Evolutionary conservation across 176 grass and related monocot species (phyloP), one percentile per base, ranked within the genome.

Genomic region (Triticum dicoccoides): DNA sequence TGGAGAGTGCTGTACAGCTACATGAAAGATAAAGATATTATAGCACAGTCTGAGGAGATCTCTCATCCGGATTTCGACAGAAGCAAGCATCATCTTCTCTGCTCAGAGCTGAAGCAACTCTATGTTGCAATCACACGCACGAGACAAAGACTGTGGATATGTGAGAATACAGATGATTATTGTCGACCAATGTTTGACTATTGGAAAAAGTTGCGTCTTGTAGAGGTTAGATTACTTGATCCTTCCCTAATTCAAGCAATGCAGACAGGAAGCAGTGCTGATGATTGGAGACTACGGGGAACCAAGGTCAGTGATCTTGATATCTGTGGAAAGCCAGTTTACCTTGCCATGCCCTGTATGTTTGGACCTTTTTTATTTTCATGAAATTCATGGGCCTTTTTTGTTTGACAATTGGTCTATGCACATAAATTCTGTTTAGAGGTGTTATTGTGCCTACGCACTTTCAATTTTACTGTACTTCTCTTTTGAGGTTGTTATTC

Each of bases 101-200:
- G 93, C 80, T 98, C 92, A 73, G 95, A 98, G 83, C 86, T 98
- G 75, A 98, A 98, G 91, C 95, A 98, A 77, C 85, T 98, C 0
- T 98, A 98, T 95, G 95, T 98, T 12, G 95, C 93, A 29, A 89
- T 98, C 41, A 95, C 95, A 17, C 84, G 91, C 61, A 93, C 95
- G 25, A 93, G 83, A 63, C 93, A 98, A 91, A 87, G 95, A 69
- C 49, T 98, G 0, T 98, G 95, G 95, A 92, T 98, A 83, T 93
- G 89, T 93, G 95, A 98, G 67, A 95, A 90, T 85, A 66, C 73
- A 9, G 82, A 87, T 79, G 91, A 93, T 47, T 89, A 89, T n/a
- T 93, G 85, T 73, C 92, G 24, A 54, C 91, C 95, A 3, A 93
- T 98, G 82, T 98, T 95, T 75, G 83, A 95, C 61, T 98, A 93